These are phyloP conservation scores for Aspergillus latus DNA, from an alignment of 2,329 filamentous ascomycete species.

Conservation along the genomic window DNA sequence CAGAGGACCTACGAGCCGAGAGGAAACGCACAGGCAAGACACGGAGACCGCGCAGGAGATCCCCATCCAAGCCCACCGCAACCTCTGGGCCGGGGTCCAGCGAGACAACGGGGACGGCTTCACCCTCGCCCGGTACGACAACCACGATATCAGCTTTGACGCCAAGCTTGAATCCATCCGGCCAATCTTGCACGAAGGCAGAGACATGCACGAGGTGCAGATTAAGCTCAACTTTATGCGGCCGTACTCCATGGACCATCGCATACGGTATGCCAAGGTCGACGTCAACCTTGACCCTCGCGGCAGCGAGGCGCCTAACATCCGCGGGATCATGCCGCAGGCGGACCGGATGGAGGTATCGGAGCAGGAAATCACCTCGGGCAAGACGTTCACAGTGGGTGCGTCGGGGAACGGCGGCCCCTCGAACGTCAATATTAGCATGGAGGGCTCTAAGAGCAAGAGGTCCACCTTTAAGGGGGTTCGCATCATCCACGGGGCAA, in stretches of 20 bases:
- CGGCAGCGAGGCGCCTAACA: neutral
- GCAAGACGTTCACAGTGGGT: conserved; percentile 5
- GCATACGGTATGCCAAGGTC: conserved; percentile 6
- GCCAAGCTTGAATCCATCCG: conserved; percentile 9
- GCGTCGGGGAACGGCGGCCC: conserved; percentile 4
- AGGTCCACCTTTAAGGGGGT: conserved; percentile 5
- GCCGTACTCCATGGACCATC: conserved; percentile 7
- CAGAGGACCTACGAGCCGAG: neutral
- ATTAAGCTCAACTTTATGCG: conserved; percentile 12
- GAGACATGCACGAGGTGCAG: conserved; percentile 6
- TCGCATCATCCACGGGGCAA: conserved; percentile 7
- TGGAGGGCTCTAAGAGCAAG: conserved; percentile 9
- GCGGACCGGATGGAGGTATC: conserved; percentile 9
- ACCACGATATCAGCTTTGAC: conserved; percentile 8
- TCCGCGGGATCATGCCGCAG: conserved; percentile 11
- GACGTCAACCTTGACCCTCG: neutral
- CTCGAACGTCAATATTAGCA: conserved; percentile 9
- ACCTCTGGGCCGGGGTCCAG: conserved; percentile 4
- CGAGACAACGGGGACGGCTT: conserved; percentile 11
- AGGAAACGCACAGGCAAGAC: neutral
- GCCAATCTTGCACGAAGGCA: neutral
- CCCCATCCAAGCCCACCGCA: neutral
- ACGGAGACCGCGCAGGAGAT: neutral
- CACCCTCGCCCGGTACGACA: conserved; percentile 4
- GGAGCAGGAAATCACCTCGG: conserved; percentile 9